Percentiles rank a stretch among this genome's conserved stretches.
Conservation (phyloP, 2,329 filamentous ascomycete genomes). For the Fusarium dlaminii region DNA sequence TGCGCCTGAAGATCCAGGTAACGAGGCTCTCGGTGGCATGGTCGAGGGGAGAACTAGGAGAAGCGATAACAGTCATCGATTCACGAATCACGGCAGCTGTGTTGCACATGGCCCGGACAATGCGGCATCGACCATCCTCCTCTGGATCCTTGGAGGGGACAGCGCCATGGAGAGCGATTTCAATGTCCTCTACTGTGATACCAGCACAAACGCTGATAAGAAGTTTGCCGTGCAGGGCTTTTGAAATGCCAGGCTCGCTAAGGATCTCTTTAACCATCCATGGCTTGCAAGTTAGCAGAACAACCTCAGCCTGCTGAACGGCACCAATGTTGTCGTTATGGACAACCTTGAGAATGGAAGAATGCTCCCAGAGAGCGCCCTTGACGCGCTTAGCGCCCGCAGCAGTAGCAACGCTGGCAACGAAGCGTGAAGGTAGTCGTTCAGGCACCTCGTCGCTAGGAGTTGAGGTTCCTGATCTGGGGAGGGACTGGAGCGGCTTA, state of each 20-base stretch:
- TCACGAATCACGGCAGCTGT: constrained; percentile 81
- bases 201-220: constrained; percentile 85
- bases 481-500: constrained; percentile 54
- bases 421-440: constrained; percentile 77
- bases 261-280: constrained; percentile 77
- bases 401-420: constrained; percentile 80
- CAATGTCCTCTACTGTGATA: constrained; percentile 75
- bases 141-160: constrained; percentile 58
- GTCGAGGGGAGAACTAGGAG: constrained; percentile 66
- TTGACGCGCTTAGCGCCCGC: constrained; percentile 75
- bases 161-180: constrained; percentile 68
- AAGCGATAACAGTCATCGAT: constrained; percentile 83
- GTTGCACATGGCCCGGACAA: constrained; percentile 87
- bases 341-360: constrained; percentile 70
- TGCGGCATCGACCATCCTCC: constrained; percentile 63
- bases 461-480: constrained; percentile 54
- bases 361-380: constrained; percentile 70
- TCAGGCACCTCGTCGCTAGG: constrained; percentile 60
- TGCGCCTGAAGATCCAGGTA: constrained; percentile 79
- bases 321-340: constrained; percentile 77
- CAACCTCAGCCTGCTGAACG: constrained; percentile 73
- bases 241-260: constrained; percentile 71
- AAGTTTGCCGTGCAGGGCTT: constrained; percentile 81
- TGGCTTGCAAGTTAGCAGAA: constrained; percentile 85
- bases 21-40: constrained; percentile 65